Conservation (phyloP, 2,329 filamentous ascomycete genomes). For the Colletotrichum lini region DNA sequence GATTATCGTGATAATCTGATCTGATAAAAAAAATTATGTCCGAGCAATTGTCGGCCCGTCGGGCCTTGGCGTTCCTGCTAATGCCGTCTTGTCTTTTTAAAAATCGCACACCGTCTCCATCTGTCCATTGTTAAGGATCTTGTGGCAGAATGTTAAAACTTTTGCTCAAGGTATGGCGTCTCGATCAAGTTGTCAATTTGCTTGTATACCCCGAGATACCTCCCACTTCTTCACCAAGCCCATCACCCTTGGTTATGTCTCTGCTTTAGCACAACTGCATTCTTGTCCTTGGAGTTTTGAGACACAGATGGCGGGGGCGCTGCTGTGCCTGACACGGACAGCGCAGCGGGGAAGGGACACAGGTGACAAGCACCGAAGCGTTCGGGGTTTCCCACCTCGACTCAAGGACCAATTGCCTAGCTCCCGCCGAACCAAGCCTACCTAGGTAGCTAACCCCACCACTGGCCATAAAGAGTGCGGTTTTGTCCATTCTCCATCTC, state of each 20-base stretch:
- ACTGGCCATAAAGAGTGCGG: not conserved
- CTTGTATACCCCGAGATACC: not conserved
- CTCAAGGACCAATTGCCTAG: constrained; percentile 15
- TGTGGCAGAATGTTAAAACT: not conserved
- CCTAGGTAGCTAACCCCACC: constrained; percentile 29
- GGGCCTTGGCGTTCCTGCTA: constrained; percentile 25
- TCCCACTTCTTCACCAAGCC: not conserved
- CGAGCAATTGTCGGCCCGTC: constrained; percentile 36
- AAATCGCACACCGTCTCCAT: not conserved
- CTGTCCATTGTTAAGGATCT: not conserved
- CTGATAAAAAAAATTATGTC: constrained; percentile 34
- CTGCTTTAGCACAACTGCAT: not conserved
- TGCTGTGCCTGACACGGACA: constrained; percentile 27
- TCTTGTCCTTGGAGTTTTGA: not conserved
- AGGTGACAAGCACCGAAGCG: not conserved
- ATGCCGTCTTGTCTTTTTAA: not conserved
- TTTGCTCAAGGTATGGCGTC: no score
- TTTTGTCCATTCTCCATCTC: constrained; percentile 9
- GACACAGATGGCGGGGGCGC: constrained; percentile 18
- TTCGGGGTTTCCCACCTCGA: constrained; percentile 21
- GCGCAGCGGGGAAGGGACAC: constrained; percentile 18
- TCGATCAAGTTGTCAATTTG: not conserved
- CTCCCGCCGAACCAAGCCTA: constrained; percentile 27
- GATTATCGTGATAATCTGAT: constrained; percentile 42
- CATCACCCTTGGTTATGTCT: not conserved